Base-by-base conservation (phyloP, 208 protist genomes). In the Leishmania braziliensis region DNA sequence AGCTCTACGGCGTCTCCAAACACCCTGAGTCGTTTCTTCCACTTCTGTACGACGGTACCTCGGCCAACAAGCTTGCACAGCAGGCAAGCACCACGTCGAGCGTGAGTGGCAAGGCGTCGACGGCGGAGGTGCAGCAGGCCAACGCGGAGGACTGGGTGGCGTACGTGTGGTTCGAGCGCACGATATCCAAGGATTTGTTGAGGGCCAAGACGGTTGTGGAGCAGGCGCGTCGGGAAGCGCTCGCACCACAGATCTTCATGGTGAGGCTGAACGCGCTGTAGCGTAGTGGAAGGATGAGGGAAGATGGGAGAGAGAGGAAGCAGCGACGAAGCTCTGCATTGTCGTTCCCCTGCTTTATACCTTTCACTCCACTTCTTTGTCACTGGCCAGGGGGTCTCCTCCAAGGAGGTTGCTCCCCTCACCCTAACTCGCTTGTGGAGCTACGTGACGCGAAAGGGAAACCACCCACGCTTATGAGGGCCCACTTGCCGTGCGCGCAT, bases 131-230 rank as follows among this genome's bases (percentile, higher is more conserved):
- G 54, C 80, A 80, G 43, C 78, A 86, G 72, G 33, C 85, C 14
- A 97, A 95, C 81, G 83, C 89, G 8, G 79, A 74, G 46, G 93
- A 97, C 76, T 97, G 93, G 92, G 73, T 88, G 2, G 62, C 81
- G 29, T 92, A 93, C 80, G 86, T 95, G 16, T 65, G 68, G 16
- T 97, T 97, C 73, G 93, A 97, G 82, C 89, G 92, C 33, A 66
- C 83, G 14, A 86, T 97, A 43, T 86, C 92, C n/a, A 90, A 88
- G 72, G 93, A 97, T 75, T 78, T 97, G 84, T 36, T 76, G 43
- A 77, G 76, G 43, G 85, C 92, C 43, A 86, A 90, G 77, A 84
- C 90, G 36, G 87, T 92, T 5, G 83, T 87, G 29, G 86, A 88
- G 77, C 84, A 92, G 77, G 93, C 88, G 12, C 82, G 88, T 16